These are phyloP conservation scores for Hanseniaspora jakobsenii DNA, from an alignment of 805 yeast species.

Conservation along the genomic window DNA sequence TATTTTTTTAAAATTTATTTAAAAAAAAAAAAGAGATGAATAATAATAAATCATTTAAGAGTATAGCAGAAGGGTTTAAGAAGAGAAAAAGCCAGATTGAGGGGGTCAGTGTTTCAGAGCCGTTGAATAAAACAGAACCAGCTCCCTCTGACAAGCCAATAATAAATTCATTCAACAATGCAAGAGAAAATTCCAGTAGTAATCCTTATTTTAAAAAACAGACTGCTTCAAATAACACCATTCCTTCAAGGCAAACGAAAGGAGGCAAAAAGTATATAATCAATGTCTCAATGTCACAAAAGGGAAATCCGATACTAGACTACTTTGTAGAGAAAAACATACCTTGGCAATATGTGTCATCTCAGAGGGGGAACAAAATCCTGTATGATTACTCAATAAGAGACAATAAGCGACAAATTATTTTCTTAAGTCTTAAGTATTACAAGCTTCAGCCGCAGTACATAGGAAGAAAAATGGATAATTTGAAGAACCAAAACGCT, in stretches of 20 bases:
- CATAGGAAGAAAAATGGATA: conserved; percentile 44
- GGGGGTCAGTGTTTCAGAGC: no score
- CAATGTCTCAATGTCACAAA: conserved; percentile 42
- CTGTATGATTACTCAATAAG: conserved; percentile 56
- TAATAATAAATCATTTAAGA: conserved; percentile 50
- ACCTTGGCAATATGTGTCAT: conserved; percentile 38
- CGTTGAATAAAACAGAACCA: no score
- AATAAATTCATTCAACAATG: conserved; percentile 10
- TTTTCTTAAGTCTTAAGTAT: conserved; percentile 50
- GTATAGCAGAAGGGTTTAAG: conserved; percentile 59
- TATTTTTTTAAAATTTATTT: no score
- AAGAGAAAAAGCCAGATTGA: conserved; percentile 37
- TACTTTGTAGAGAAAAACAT: conserved; percentile 35
- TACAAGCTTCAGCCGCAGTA: conserved; percentile 70
- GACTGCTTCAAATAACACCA: no score
- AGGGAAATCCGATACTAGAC: conserved; percentile 57
- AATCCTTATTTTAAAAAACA: conserved; percentile 3
- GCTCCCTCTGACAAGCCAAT: no score
- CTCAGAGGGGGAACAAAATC: conserved; percentile 30
- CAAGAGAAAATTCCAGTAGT: background rate
- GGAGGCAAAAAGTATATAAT: conserved; percentile 37
- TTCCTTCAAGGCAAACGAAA: no score
- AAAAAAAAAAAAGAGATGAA: no score
- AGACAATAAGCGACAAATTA: conserved; percentile 40
- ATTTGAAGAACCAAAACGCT: conserved; percentile 36